These are phyloP conservation scores for Ustilago esculenta DNA, from an alignment of 1,284 basidiomycete genomes.

Conservation along the genomic window DNA sequence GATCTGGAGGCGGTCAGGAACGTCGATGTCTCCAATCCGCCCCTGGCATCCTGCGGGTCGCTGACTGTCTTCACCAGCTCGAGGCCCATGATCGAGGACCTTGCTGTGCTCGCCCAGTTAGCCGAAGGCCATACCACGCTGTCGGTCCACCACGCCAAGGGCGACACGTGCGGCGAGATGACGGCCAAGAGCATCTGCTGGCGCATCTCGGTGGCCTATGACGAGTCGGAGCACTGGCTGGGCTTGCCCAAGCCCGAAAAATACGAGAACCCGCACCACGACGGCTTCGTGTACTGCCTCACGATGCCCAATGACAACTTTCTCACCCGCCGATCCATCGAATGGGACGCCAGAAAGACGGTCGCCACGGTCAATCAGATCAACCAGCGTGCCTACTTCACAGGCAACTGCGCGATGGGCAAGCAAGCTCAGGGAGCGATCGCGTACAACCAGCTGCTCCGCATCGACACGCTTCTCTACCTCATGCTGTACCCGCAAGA, in stretches of 20 bases:
- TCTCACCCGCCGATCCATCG: conserved; percentile 14
- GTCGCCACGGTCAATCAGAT: conserved; percentile 10
- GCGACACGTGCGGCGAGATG: background rate
- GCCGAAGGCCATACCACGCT: conserved; percentile 6
- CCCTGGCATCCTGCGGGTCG: no score
- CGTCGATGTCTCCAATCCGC: no score
- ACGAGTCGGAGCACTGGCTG: background rate
- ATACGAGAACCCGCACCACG: conserved; percentile 11
- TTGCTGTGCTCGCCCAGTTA: conserved; percentile 5
- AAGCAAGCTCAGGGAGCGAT: conserved; percentile 99
- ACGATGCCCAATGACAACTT: conserved; percentile 14
- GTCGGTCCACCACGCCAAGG: background rate
- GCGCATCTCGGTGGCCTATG: background rate
- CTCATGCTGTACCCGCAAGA: conserved; percentile 99
- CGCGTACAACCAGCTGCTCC: conserved; percentile 95
- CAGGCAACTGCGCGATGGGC: conserved; percentile 97
- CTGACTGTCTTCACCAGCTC: conserved; percentile 1
- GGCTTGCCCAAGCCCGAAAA: conserved; percentile 3
- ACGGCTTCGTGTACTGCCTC: conserved; percentile 25
- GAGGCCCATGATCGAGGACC: conserved; percentile 8
- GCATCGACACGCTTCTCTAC: conserved; percentile 98
- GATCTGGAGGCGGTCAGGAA: no score
- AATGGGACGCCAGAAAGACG: no score
- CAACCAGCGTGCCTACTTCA: no score
- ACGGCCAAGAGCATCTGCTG: conserved; percentile 4